Conservation (phyloP, 306 rosid genomes). For the Cajanus cajan region DNA sequence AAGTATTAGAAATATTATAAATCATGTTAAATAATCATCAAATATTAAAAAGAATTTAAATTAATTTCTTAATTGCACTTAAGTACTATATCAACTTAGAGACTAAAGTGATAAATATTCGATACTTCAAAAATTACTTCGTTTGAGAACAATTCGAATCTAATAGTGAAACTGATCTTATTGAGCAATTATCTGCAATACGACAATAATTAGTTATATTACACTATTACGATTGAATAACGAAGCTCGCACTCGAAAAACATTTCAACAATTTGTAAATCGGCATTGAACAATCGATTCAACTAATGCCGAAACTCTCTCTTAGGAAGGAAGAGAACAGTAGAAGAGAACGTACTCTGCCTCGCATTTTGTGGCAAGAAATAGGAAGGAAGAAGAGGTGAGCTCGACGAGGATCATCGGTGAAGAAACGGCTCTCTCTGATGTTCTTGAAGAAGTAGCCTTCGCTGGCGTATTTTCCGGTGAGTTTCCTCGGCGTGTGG, state of each 20-base stretch:
- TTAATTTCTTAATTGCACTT: not conserved
- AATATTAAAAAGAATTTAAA: not conserved
- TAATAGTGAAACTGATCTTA: not conserved
- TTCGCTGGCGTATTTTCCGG: constrained; percentile 30
- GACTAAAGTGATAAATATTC: not conserved
- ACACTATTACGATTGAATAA: not conserved
- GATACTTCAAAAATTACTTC: not conserved
- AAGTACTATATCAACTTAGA: not conserved
- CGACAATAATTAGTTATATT: not conserved
- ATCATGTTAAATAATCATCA: not conserved
- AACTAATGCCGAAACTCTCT: not conserved
- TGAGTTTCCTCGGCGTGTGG: constrained; percentile 32
- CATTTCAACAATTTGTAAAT: not conserved
- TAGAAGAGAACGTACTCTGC: constrained; percentile 17
- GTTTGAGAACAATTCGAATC: not conserved
- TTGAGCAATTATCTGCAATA: not conserved
- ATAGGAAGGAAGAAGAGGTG: constrained; percentile 41
- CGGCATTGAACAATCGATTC: not conserved
- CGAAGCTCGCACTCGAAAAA: not conserved
- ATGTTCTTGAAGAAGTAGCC: constrained; percentile 41
- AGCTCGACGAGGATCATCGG: constrained; percentile 31
- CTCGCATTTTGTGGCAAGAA: constrained; percentile 37
- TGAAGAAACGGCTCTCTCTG: constrained; percentile 28
- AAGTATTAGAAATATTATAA: not conserved
- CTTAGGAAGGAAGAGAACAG: not conserved